Evolutionary conservation across 192 early-diverging fungal genomes (phyloP).

Genomic region (Coemansia sp.): DNA sequence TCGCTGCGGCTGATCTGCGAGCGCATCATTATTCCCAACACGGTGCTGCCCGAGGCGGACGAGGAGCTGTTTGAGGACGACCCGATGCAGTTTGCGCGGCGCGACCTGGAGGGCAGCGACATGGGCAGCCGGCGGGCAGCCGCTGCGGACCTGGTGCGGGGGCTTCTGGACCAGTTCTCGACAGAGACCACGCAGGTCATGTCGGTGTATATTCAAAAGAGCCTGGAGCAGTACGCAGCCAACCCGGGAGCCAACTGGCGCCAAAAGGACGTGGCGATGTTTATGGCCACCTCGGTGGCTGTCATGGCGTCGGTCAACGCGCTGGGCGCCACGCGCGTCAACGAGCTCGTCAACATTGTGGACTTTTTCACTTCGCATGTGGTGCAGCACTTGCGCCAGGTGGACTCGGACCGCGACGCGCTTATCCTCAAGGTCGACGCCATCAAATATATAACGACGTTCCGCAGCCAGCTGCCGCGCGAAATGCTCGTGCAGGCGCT

Average conservation of each 20-base stretch:
- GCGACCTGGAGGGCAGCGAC: slow-evolving; percentile 90
- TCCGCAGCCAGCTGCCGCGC: slow-evolving; percentile 90
- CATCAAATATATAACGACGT: slow-evolving; percentile 90
- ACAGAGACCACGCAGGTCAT: slow-evolving; percentile 83
- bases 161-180: slow-evolving; percentile 84
- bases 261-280: slow-evolving; percentile 93
- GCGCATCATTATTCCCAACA: slow-evolving; percentile 90
- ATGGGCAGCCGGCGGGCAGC: slow-evolving; percentile 90
- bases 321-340: slow-evolving; percentile 82
- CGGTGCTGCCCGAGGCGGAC: slow-evolving; percentile 78
- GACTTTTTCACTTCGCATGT: slow-evolving; percentile 83
- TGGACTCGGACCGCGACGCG: slow-evolving; percentile 63
- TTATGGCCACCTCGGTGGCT: slow-evolving; percentile 85
- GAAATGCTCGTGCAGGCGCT: slow-evolving; percentile 72
- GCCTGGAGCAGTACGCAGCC: slow-evolving; percentile 67
- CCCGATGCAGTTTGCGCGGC: slow-evolving; percentile 89
- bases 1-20: slow-evolving; percentile 82
- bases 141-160: slow-evolving; percentile 87
- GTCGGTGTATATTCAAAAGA: slow-evolving; percentile 68
- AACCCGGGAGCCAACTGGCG: slow-evolving; percentile 80
- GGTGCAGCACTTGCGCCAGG: slow-evolving; percentile 75
- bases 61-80: slow-evolving; percentile 97
- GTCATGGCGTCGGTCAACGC: slow-evolving; percentile 73
- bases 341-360: slow-evolving; percentile 76
- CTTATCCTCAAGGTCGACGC: slow-evolving; percentile 94